Evolutionary conservation across 2,329 filamentous ascomycete species (phyloP).

Genomic region (Penicillium sclerotigenum): DNA sequence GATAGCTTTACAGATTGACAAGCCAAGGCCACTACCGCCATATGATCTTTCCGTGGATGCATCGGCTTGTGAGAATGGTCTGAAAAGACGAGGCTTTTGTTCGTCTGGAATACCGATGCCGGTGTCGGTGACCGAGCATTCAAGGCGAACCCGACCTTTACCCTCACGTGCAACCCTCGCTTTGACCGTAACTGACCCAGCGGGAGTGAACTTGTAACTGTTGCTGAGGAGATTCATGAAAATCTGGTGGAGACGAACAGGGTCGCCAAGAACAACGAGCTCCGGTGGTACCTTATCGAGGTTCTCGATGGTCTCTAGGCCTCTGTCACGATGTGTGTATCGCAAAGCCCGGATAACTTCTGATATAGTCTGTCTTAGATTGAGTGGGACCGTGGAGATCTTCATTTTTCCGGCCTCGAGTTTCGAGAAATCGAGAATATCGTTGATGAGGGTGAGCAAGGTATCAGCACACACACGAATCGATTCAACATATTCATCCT

Average conservation of each 20-base stretch:
- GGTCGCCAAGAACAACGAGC: conserved; percentile 75
- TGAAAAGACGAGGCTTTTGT: conserved; percentile 79
- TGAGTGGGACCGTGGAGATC: conserved; percentile 78
- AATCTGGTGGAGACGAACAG: conserved; percentile 78
- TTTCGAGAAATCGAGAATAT: conserved; percentile 87
- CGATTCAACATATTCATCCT: conserved; percentile 61
- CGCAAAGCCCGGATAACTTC: conserved; percentile 63
- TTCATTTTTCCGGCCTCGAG: conserved; percentile 84
- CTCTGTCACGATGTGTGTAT: conserved; percentile 61
- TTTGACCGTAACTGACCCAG: conserved; percentile 79
- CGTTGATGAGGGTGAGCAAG: conserved; percentile 82
- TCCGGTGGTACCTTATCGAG: conserved; percentile 58
- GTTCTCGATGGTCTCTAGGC: conserved; percentile 60
- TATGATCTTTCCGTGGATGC: conserved; percentile 87
- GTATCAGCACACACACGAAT: conserved; percentile 68
- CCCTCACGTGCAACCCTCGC: conserved; percentile 71
- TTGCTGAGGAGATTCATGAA: conserved; percentile 80
- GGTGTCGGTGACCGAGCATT: conserved; percentile 83
- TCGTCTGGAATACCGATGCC: conserved; percentile 81
- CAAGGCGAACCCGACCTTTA: conserved; percentile 67
- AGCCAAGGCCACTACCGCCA: conserved; percentile 82
- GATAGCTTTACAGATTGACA: conserved; percentile 92
- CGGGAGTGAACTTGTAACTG: conserved; percentile 89
- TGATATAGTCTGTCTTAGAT: conserved; percentile 64
- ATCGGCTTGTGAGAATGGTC: conserved; percentile 90